Conservation (phyloP, 2,329 filamentous ascomycete species). For the Ilyonectria mors-panacis region DNA sequence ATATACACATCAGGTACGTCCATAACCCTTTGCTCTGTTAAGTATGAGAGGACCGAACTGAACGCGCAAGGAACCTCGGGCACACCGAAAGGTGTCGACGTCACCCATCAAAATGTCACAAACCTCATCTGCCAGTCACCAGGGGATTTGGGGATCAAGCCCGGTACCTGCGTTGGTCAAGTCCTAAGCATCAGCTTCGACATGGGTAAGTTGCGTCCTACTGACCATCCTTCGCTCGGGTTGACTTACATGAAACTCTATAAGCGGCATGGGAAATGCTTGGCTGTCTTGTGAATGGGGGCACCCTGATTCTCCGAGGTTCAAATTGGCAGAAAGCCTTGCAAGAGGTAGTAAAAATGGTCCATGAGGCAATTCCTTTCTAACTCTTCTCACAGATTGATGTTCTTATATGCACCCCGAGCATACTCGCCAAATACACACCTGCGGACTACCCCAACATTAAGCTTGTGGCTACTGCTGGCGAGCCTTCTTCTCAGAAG, state of each 20-base stretch:
- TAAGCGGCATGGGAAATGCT: slow-evolving; percentile 73
- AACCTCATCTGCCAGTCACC: slow-evolving; percentile 67
- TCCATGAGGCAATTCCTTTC: not conserved
- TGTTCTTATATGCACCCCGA: slow-evolving; percentile 69
- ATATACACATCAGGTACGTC: slow-evolving; percentile 68
- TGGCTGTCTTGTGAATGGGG: slow-evolving; percentile 68
- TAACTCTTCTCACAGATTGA: slow-evolving; percentile 58
- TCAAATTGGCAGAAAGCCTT: slow-evolving; percentile 65
- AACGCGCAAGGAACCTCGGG: slow-evolving; percentile 68
- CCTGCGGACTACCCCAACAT: slow-evolving; percentile 64
- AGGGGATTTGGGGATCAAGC: slow-evolving; percentile 64
- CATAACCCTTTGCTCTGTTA: not conserved
- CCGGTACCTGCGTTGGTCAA: slow-evolving; percentile 67
- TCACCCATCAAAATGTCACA: slow-evolving; percentile 69
- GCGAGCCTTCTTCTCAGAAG: slow-evolving; percentile 65
- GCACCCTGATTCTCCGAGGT: slow-evolving; percentile 67
- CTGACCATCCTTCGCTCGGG: not conserved
- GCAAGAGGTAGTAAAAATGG: slow-evolving; percentile 53
- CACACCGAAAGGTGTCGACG: slow-evolving; percentile 71
- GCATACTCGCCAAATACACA: slow-evolving; percentile 65
- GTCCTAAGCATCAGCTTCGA: slow-evolving; percentile 72
- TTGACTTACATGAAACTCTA: not conserved
- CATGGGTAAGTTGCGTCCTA: slow-evolving; percentile 64
- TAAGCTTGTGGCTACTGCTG: slow-evolving; percentile 66
- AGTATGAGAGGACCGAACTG: not conserved